Percentiles rank a stretch among this genome's conserved stretches.
These are phyloP conservation scores for Eremomyces bilateralis DNA, from an alignment of 495 filamentous ascomycete species.

Conservation along the genomic window DNA sequence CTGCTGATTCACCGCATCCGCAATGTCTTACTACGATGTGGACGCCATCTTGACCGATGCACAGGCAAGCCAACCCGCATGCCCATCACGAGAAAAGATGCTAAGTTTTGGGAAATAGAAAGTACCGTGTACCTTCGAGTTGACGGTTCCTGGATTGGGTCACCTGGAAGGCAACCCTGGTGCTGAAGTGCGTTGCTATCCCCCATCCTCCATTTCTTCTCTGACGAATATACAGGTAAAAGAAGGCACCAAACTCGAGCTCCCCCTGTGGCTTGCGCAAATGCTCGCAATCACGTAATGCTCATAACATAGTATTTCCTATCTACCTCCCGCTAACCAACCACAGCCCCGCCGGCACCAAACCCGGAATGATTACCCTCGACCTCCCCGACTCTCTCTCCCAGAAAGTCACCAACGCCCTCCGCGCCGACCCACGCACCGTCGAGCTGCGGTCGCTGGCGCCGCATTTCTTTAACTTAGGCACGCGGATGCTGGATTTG, in stretches of 20 bases:
- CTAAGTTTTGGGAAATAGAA: conserved; percentile 33
- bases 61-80: conserved; percentile 34
- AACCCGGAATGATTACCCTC: conserved; percentile 26
- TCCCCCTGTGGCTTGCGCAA: conserved; percentile 93
- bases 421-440: conserved; percentile 72
- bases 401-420: conserved; percentile 64
- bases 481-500: conserved; percentile 64
- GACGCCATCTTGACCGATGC: conserved; percentile 85
- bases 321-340: too few species aligned
- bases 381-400: conserved; percentile 62
- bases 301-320: too few species aligned
- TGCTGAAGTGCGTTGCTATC: conserved; percentile 28
- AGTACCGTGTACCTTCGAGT: conserved; percentile 83
- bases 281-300: conserved; percentile 74
- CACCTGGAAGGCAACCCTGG: conserved; percentile 64
- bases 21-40: conserved; percentile 83
- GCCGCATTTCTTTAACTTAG: conserved; percentile 70
- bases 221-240: conserved; percentile 33
- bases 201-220: conserved; percentile 13
- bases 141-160: conserved; percentile 68
- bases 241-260: conserved; percentile 51
- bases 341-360: conserved; percentile 5
- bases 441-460: conserved; percentile 67
- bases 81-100: background rate
- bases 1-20: conserved; percentile 9